Base-by-base conservation (phyloP, 179 eudicot genomes). In the Gypsophila paniculata region DNA sequence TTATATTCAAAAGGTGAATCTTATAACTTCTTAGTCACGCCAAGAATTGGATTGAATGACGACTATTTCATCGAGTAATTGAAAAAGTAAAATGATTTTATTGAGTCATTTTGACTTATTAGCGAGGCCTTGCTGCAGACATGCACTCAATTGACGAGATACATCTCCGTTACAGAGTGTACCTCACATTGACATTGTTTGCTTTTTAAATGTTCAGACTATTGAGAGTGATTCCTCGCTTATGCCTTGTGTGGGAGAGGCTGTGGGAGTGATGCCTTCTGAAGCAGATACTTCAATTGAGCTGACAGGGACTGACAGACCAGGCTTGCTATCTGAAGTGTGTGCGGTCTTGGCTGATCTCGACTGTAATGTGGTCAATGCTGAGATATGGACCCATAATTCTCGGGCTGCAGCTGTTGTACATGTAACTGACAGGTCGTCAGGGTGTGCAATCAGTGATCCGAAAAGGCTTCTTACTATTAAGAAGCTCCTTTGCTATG, bases 311-410 rank as follows among this genome's bases (percentile, higher is more conserved):
- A 84, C 83, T n/a, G 98, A 92, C 81, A 82, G 98, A 62, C 98
- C 96, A 4, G 94, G 96, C 52, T 81, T 92, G 69, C 68, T 92
- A 55, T 92, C 96, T 15, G 98, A 92, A 82, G 85, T 92, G 3
- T 92, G 86, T 76, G 94, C 94, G 11, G 93, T 90, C 77, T 88
- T 92, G 19, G 65, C 88, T 23, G 84, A 84, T 71, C 91, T 90
- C 55, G 82, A 78, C 76, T 92, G 93, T 59, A 90, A 88, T 46
- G 90, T 92, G 36, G 94, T 86, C 6, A 86, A 81, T 65, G 98
- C 94, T 1, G 96, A 90, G 82, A 87, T 90, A 77, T 92, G 98
- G 98, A 92, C 98, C 4, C 98, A 92, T 72, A 92, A 86, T 64
- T 77, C 86, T 38, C 84, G 98, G 58, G 90, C 90, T 22, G 94